A percentile compares a stretch with the other conserved stretches of the same genome.
Conservation (phyloP, 163 green algal genomes). For the Scenedesmus sp. region DNA sequence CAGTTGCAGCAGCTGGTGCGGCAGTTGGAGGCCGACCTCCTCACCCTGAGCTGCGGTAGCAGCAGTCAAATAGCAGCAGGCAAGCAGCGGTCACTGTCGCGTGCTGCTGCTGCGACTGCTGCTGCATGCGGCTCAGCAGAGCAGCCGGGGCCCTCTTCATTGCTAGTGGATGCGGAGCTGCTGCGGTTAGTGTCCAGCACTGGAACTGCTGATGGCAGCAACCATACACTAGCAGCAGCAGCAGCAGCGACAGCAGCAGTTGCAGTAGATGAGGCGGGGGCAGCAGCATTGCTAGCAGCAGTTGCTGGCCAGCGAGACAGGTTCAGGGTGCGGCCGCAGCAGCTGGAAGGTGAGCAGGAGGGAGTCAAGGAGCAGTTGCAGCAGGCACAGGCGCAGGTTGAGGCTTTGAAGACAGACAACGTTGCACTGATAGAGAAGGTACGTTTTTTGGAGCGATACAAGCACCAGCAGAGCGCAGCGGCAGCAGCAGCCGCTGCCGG, state of each 20-base stretch:
- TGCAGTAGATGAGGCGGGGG: neutral
- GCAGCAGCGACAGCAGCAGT: neutral
- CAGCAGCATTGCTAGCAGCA: slow-evolving; percentile 14
- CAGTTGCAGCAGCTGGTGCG: slow-evolving; percentile 32
- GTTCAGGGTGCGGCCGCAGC: neutral
- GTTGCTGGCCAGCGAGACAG: slow-evolving; percentile 43
- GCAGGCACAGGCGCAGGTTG: neutral
- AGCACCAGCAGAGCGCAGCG: neutral
- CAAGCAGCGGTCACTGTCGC: neutral
- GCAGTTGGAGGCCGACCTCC: slow-evolving; percentile 48
- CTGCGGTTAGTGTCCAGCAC: neutral
- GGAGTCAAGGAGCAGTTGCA: neutral
- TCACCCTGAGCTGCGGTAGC: slow-evolving; percentile 34
- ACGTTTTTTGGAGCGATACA: slow-evolving; percentile 44
- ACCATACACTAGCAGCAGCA: neutral
- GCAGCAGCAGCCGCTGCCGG: neutral
- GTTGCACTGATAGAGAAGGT: slow-evolving; percentile 50
- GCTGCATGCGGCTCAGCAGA: neutral
- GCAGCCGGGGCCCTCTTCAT: neutral
- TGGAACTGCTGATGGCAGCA: neutral
- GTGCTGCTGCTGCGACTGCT: neutral
- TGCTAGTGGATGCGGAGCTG: neutral
- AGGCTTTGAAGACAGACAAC: slow-evolving; percentile 23
- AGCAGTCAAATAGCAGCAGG: slow-evolving; percentile 6
- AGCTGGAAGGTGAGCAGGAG: neutral